Evolutionary conservation across 169 alveolate genomes (phyloP).

Genomic region (Toxoplasma gondii): DNA sequence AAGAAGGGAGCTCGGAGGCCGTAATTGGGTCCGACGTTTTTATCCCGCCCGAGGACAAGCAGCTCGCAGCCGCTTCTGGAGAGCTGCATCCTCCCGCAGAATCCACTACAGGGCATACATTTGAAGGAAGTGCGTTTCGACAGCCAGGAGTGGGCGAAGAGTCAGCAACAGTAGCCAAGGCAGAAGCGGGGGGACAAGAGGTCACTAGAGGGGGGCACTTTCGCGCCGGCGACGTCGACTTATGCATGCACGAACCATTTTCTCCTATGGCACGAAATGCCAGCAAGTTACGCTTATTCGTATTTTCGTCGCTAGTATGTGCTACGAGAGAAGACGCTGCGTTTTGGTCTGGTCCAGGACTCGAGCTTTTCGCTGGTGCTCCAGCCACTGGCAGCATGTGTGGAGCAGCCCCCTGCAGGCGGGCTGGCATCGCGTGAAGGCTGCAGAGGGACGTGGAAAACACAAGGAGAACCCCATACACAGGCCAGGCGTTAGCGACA

Average conservation of each 20-base stretch:
- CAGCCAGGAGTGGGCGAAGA: neutral
- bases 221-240: neutral
- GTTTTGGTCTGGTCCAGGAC: neutral
- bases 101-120: neutral
- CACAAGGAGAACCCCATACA: neutral
- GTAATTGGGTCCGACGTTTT: neutral
- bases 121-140: neutral
- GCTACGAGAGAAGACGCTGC: neutral
- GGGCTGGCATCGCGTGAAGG: slow-evolving; percentile 4
- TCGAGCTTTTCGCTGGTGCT: neutral
- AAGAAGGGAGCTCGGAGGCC: neutral
- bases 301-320: neutral
- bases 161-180: neutral
- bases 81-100: neutral
- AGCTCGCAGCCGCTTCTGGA: neutral
- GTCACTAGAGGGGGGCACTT: neutral
- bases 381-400: slow-evolving; percentile 7
- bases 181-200: neutral
- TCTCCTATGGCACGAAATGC: neutral
- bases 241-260: neutral
- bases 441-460: neutral
- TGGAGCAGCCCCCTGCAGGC: slow-evolving; percentile 11
- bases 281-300: neutral
- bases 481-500: neutral
- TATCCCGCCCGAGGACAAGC: neutral